Conservation (phyloP, 2,329 filamentous ascomycete genomes). For the Penicillium italicum region DNA sequence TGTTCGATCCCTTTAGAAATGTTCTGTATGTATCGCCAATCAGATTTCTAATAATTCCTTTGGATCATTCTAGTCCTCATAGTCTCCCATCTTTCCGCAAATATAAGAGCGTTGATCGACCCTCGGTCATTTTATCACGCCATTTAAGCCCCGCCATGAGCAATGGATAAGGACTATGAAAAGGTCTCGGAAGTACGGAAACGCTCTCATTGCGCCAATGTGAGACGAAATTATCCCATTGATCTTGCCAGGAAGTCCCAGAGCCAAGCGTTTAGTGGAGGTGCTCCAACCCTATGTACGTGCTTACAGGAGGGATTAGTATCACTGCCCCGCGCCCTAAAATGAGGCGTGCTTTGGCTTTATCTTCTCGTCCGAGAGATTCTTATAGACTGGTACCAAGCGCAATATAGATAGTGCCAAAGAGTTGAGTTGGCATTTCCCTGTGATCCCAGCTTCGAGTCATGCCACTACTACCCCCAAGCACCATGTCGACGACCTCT, state of each 20-base stretch:
- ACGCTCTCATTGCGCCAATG: slow-evolving; percentile 9
- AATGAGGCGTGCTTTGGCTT: slow-evolving; percentile 10
- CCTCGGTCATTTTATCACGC: slow-evolving; percentile 25
- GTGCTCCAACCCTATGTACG: slow-evolving; percentile 8
- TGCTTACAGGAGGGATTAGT: slow-evolving; percentile 17
- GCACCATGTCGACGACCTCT: slow-evolving; percentile 25
- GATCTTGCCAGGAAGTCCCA: not conserved
- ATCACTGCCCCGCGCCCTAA: slow-evolving; percentile 16
- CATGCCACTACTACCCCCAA: slow-evolving; percentile 16
- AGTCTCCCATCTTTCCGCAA: not conserved
- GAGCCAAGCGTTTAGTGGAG: slow-evolving; percentile 13
- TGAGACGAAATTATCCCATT: slow-evolving; percentile 8
- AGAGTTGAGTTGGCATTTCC: not conserved
- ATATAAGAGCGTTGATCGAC: slow-evolving; percentile 4
- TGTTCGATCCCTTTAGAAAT: not conserved
- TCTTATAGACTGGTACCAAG: not conserved
- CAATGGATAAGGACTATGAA: slow-evolving; percentile 20
- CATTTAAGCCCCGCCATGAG: slow-evolving; percentile 34
- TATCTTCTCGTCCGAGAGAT: slow-evolving; percentile 23
- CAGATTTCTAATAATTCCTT: not conserved
- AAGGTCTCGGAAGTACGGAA: slow-evolving; percentile 6
- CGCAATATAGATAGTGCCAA: slow-evolving; percentile 15
- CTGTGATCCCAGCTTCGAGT: slow-evolving; percentile 1
- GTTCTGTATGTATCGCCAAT: not conserved
- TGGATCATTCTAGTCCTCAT: not conserved